Percentiles rank a stretch among this genome's conserved stretches.
Evolutionary conservation across 257 asterid species (phyloP).

Genomic region (Salvia splendens): DNA sequence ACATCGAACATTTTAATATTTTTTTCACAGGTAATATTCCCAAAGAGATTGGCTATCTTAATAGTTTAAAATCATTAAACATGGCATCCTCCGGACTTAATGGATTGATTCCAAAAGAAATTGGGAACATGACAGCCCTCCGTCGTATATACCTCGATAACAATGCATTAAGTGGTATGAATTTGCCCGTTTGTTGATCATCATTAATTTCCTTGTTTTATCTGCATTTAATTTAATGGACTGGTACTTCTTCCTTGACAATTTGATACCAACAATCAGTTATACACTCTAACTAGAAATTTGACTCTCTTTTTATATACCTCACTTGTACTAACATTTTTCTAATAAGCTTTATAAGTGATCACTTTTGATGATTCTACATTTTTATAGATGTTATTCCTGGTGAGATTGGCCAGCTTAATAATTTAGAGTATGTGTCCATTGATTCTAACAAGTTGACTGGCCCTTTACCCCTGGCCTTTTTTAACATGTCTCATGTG

Average conservation of each 20-base stretch:
- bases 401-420: neutral
- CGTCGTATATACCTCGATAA: neutral
- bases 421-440: neutral
- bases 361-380: no score
- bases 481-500: conserved; percentile 6
- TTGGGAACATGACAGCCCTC: conserved; percentile 1
- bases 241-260: no score
- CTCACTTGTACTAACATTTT: no score
- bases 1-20: neutral
- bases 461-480: neutral
- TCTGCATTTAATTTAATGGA: no score
- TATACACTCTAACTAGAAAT: no score
- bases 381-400: neutral
- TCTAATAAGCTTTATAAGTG: no score
- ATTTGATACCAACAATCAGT: no score
- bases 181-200: neutral
- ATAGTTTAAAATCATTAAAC: neutral
- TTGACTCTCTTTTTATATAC: no score
- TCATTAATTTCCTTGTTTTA: neutral
- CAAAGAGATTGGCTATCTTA: neutral
- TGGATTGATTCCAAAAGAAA: conserved; percentile 12
- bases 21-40: conserved; percentile 1
- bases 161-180: conserved; percentile 12
- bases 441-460: conserved; percentile 1
- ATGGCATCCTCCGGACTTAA: neutral